A percentile compares a stretch with the other conserved stretches of the same genome.
phyloP scores from a whole-genome alignment of 1,284 basidiomycete species.

The Apiotrichum domesticum region DNA sequence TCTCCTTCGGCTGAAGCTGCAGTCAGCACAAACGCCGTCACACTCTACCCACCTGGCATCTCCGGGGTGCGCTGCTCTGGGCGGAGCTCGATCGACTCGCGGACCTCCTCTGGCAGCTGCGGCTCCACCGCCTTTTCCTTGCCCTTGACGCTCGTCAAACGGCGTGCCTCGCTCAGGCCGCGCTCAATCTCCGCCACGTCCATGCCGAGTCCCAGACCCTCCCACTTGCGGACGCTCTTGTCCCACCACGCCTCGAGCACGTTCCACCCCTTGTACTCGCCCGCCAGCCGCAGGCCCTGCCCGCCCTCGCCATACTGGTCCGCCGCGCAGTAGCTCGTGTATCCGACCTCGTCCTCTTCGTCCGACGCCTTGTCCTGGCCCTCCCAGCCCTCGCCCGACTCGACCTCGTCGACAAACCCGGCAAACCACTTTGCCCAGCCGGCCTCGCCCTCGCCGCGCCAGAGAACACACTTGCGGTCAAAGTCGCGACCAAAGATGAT shows the following conservation, averaged over 20 bases:
- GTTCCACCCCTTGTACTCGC: constrained; percentile 82
- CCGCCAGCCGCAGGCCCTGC: constrained; percentile 60
- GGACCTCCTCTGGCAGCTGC: background rate
- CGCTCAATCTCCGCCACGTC: constrained; percentile 44
- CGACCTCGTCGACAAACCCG: constrained; percentile 87
- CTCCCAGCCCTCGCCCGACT: constrained; percentile 80
- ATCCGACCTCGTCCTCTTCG: constrained; percentile 68
- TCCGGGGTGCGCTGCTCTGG: constrained; percentile 31
- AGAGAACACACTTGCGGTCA: constrained; percentile 93
- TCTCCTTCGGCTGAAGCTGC: constrained; percentile 35
- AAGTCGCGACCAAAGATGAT: constrained; percentile 98
- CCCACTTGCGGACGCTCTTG: constrained; percentile 74
- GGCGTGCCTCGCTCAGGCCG: constrained; percentile 34
- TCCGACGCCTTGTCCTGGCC: constrained; percentile 53
- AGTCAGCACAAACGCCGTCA: constrained; percentile 27
- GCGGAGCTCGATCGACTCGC: constrained; percentile 7
- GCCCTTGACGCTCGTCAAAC: constrained; percentile 29
- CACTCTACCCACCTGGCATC: constrained; percentile 15
- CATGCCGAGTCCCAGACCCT: constrained; percentile 64
- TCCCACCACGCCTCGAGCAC: constrained; percentile 88
- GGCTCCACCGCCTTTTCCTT: constrained; percentile 19
- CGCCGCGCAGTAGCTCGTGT: constrained; percentile 74
- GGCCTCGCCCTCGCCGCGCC: constrained; percentile 77
- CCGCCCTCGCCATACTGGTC: constrained; percentile 64
- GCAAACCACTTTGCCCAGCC: constrained; percentile 96